Base-by-base conservation (phyloP, 2,329 filamentous ascomycete species). In the Pseudogymnoascus sp. region DNA sequence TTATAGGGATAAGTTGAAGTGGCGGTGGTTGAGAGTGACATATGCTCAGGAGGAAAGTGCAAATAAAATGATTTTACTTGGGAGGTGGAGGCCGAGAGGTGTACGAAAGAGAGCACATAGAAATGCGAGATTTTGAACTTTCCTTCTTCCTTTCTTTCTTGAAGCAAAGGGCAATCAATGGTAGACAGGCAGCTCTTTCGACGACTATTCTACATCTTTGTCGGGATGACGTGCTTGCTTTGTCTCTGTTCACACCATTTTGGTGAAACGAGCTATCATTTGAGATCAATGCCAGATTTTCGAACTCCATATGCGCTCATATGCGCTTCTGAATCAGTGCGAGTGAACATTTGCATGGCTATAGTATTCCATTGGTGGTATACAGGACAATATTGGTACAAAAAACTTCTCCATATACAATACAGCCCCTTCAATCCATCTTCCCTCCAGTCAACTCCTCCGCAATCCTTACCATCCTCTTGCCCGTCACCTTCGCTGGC, bases 361-460 rank as follows among this genome's bases (percentile, higher is more conserved):
- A 54, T 30, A 32, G 47, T 54, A 54, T 54, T 32, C 47, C 47
- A 54, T 54, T 54, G 47, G 28, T 54, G 47, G 47, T 54, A 54
- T 54, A 54, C 47, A 54, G 6, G 28, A 54, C 47, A 32, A 54
- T 54, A 54, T 54, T 54, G 47, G 47, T 54, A 54, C 47, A 54
- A 54, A 32, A 30, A 20, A 12, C 11, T 32, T 20, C 47, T 14
- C 47, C 47, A 54, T 32, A 54, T 54, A 54, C 47, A 54, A 58
- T 58, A 37, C 37, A 58, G 38, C 37, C 18, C 58, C 12, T 47
- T 62, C 65, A 67, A 60, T 72, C 71, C 72, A 84, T 76, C 76
- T 85, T 87, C 59, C 86, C 86, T 61, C 86, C 86, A 18, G 85
- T 89, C 67, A 89, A 77, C 67, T 81, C 79, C 73, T 88, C 86